Base-by-base conservation (phyloP, 768 basidiomycete genomes). In the Rhizopogon sp. region DNA sequence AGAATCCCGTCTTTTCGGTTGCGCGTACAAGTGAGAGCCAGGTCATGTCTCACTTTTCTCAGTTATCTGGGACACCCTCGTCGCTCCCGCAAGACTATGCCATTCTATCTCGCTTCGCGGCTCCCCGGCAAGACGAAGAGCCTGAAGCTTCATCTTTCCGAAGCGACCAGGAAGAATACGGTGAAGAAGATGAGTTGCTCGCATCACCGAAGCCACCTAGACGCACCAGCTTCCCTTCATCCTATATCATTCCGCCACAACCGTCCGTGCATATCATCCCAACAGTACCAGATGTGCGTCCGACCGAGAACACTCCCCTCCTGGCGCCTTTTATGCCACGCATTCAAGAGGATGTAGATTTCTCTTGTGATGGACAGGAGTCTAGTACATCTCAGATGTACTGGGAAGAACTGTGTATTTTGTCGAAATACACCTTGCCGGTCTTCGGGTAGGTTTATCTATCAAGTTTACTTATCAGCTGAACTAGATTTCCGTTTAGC, bases 341-440 rank as follows among this genome's bases (percentile, higher is more conserved):
- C 6, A 81, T 82, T 16, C 73, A 77, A 10, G 79, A 84, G 60
- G 63, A 71, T 1, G 69, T 72, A 13, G 77, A 50, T 33, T 28
- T 40, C 14, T 25, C 41, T 35, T 20, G 16, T 2, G 42, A 72
- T 58, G 59, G 53, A 16, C 69, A 71, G 31, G 60, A 68, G 13
- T 67, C 67, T n/a, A 50, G n/a, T 7, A 31, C 51, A 22, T 16
- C 67, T 3, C 69, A 65, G 43, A 62, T 71, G 64, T 75, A 80
- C 56, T 76, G 75, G 71, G 81, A 87, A 53, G 88, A 90, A 62
- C 55, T 80, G 0, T 61, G 69, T 0, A 83, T 84, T 25, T 73
- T 91, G 9, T 55, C 77, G 4, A 81, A 76, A 69, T 92, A 87
- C 66, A 79, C 88, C 5, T 63, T 88, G 20, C 89, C 89, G 8